These are phyloP conservation scores for Testicularia cyperi DNA, from an alignment of 1,284 basidiomycete species.

Conservation along the genomic window DNA sequence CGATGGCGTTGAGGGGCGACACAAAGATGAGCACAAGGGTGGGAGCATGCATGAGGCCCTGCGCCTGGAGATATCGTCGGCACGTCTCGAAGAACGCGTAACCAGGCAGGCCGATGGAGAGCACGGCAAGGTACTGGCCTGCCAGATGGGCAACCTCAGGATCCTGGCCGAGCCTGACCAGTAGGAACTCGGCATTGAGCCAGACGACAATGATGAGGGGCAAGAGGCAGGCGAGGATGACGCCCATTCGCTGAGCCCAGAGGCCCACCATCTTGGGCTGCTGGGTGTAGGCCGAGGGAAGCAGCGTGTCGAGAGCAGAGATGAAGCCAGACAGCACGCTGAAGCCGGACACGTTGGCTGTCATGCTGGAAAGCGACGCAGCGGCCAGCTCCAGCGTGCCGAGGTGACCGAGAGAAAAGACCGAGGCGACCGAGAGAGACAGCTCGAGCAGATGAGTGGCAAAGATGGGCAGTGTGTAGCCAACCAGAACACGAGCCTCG, in stretches of 20 bases:
- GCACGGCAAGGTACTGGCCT: conserved; percentile 71
- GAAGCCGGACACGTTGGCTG: conserved; percentile 57
- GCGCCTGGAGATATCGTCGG: conserved; percentile 53
- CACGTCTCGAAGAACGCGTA: conserved; percentile 66
- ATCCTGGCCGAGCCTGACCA: conserved; percentile 80
- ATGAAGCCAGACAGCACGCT: conserved; percentile 68
- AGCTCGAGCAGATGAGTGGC: conserved; percentile 55
- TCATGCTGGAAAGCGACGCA: conserved; percentile 55
- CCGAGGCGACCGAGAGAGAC: conserved; percentile 52
- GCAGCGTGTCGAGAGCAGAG: conserved; percentile 80
- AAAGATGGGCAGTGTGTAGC: conserved; percentile 52
- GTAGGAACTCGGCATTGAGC: conserved; percentile 77
- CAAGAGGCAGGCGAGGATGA: conserved; percentile 61
- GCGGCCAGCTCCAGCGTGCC: conserved; percentile 55
- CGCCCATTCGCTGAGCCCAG: conserved; percentile 83
- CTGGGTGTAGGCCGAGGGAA: conserved; percentile 88
- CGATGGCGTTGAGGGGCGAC: conserved; percentile 79
- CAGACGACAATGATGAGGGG: conserved; percentile 63
- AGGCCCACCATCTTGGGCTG: conserved; percentile 79
- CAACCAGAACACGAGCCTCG: conserved; percentile 38
- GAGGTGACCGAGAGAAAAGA: conserved; percentile 56
- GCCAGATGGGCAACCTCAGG: conserved; percentile 79
- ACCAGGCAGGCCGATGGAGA: conserved; percentile 81
- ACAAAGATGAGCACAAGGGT: conserved; percentile 81
- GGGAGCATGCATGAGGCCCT: conserved; percentile 80